Percentiles rank a stretch among this genome's conserved stretches.
phyloP scores from a whole-genome alignment of 495 filamentous ascomycete species.

The Penicillium angulare region DNA sequence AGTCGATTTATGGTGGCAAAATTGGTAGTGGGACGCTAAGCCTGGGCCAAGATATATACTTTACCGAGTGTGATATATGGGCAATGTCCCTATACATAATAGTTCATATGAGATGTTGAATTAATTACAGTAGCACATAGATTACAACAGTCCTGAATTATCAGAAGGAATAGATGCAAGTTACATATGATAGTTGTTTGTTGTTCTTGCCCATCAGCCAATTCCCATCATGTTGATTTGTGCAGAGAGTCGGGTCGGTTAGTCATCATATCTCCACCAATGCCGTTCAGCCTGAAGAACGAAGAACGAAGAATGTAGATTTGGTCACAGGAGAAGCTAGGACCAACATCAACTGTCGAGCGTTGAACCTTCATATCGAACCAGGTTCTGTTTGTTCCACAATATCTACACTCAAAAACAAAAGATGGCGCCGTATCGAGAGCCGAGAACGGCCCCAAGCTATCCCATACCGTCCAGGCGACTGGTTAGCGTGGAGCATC shows the following conservation, averaged over 20 bases:
- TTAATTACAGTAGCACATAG: no score
- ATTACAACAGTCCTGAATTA: no score
- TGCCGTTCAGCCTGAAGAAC: not conserved
- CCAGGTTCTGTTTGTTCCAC: no score
- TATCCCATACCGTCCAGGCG: constrained; percentile 59
- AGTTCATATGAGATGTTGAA: no score
- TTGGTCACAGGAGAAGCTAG: not conserved
- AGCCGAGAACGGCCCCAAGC: constrained; percentile 48
- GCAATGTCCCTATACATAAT: not conserved
- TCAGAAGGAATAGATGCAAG: no score
- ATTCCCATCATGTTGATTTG: no score
- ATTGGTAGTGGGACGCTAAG: constrained; percentile 1
- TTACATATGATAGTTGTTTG: no score
- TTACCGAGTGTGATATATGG: no score
- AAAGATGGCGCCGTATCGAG: constrained; percentile 21
- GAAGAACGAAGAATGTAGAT: no score
- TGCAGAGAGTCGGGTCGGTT: not conserved
- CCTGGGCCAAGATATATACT: not conserved
- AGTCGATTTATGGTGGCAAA: not conserved
- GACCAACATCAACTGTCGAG: not conserved
- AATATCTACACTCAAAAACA: not conserved
- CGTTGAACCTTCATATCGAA: no score
- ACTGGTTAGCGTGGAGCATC: constrained; percentile 83
- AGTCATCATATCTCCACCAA: constrained; percentile 11
- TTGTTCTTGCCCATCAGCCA: no score